Percentiles rank a stretch among this genome's conserved stretches.
These are phyloP conservation scores for Eucalyptus pauciflora DNA, from an alignment of 345 rosid genomes.

Conservation along the genomic window DNA sequence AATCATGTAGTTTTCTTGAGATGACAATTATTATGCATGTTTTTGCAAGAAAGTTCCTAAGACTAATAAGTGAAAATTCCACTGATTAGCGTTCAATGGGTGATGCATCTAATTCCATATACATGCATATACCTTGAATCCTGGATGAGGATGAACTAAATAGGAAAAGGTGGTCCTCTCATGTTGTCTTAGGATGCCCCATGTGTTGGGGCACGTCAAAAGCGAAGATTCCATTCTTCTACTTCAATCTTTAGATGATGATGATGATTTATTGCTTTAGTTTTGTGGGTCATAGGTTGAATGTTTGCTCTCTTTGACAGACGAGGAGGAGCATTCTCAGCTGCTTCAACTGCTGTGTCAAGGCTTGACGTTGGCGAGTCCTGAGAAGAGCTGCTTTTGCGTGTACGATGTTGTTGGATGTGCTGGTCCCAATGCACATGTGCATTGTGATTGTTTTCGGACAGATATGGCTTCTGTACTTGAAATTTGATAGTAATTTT, in stretches of 20 bases:
- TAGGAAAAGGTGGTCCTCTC: background rate
- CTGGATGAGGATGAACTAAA: background rate
- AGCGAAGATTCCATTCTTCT: background rate
- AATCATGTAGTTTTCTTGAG: background rate
- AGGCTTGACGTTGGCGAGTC: background rate
- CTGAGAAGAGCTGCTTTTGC: background rate
- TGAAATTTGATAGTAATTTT: background rate
- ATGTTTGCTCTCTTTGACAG: background rate
- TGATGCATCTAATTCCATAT: background rate
- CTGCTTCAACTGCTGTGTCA: constrained; percentile 8
- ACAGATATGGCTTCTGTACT: background rate
- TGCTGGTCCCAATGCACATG: background rate
- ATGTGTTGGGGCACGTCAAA: background rate
- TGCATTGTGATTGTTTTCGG: background rate
- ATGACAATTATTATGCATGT: background rate
- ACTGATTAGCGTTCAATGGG: background rate
- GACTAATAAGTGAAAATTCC: background rate
- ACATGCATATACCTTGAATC: background rate
- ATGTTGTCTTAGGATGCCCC: background rate
- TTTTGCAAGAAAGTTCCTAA: background rate
- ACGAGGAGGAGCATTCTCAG: constrained; percentile 10
- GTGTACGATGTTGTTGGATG: background rate
- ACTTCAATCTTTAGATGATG: background rate
- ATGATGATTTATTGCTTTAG: background rate
- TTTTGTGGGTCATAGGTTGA: background rate